Evolutionary conservation across 2,329 filamentous ascomycete genomes (phyloP).

Genomic region (Exophiala calicioides): DNA sequence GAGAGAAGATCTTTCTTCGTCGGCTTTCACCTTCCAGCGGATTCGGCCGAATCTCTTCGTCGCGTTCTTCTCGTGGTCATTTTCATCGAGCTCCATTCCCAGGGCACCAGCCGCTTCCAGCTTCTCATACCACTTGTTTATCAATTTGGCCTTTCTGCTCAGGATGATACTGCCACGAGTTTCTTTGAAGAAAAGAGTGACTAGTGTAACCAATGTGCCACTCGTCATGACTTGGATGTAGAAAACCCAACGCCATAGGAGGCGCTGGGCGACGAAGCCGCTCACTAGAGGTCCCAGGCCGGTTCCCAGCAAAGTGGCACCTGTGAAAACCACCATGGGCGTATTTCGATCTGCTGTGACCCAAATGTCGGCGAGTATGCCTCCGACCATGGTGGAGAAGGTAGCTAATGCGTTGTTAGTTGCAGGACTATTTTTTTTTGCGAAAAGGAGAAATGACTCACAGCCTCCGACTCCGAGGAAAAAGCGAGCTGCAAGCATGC

Average conservation of each 20-base stretch:
- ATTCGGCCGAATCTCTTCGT: conserved; percentile 32
- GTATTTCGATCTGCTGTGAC: conserved; percentile 76
- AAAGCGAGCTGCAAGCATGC: conserved; percentile 72
- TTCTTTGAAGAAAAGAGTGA: conserved; percentile 74
- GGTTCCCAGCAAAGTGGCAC: conserved; percentile 74
- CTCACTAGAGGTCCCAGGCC: conserved; percentile 74
- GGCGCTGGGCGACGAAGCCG: conserved; percentile 67
- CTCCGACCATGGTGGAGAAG: conserved; percentile 90
- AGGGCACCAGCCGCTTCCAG: conserved; percentile 67
- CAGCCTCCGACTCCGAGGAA: conserved; percentile 68
- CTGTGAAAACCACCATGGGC: conserved; percentile 86
- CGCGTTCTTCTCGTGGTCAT: conserved; percentile 61
- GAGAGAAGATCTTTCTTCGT: conserved; percentile 27
- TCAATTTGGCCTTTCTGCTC: conserved; percentile 67
- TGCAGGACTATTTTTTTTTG: too few relatives aligned
- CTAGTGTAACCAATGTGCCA: conserved; percentile 62
- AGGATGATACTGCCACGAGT: conserved; percentile 80
- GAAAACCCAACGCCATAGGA: conserved; percentile 83
- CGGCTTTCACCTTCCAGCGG: conserved; percentile 28
- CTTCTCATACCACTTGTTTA: conserved; percentile 79
- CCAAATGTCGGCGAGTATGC: conserved; percentile 85
- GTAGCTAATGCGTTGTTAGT: too few relatives aligned
- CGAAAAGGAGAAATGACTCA: conserved; percentile 20
- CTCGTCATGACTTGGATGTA: conserved; percentile 78
- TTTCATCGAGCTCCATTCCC: conserved; percentile 53